Conservation (phyloP, 1,139 yeast genomes). For the Komagataea norvegica region DNA sequence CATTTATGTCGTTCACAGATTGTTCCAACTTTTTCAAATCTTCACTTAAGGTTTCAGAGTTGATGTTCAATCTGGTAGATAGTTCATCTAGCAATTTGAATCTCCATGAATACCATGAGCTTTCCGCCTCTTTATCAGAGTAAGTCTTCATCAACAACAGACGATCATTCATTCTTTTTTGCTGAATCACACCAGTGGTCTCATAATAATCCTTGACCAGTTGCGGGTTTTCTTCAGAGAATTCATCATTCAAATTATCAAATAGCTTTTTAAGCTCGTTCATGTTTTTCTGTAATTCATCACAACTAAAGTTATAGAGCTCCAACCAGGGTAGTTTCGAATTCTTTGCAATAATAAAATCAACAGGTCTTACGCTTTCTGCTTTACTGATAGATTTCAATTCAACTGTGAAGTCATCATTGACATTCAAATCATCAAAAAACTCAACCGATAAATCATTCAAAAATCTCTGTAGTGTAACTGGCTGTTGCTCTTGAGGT, state of each 20-base stretch:
- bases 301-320: constrained; percentile 48
- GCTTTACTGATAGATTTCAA: constrained; percentile 12
- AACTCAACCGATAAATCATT: constrained; percentile 46
- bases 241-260: constrained; percentile 43
- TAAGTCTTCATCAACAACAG: constrained; percentile 43
- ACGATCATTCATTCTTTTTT: constrained; percentile 38
- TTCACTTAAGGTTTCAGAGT: constrained; percentile 7
- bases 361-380: constrained; percentile 14
- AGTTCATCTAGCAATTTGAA: constrained; percentile 40
- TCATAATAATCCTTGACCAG: constrained; percentile 45
- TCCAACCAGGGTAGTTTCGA: constrained; percentile 39
- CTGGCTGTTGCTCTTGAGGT: constrained; percentile 28
- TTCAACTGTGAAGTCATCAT: constrained; percentile 30
- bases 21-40: constrained; percentile 13
- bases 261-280: constrained; percentile 44
- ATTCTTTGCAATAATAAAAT: constrained; percentile 24
- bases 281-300: constrained; percentile 47
- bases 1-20: constrained; percentile 5
- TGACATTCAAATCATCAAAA: constrained; percentile 45
- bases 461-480: constrained; percentile 40
- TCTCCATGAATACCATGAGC: constrained; percentile 50
- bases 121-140: constrained; percentile 43
- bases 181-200: constrained; percentile 31
- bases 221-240: constrained; percentile 44
- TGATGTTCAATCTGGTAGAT: constrained; percentile 15